Percentiles rank a stretch among this genome's conserved stretches.
Conservation (phyloP, 2,329 filamentous ascomycete species). For the Colletotrichum shisoi region DNA sequence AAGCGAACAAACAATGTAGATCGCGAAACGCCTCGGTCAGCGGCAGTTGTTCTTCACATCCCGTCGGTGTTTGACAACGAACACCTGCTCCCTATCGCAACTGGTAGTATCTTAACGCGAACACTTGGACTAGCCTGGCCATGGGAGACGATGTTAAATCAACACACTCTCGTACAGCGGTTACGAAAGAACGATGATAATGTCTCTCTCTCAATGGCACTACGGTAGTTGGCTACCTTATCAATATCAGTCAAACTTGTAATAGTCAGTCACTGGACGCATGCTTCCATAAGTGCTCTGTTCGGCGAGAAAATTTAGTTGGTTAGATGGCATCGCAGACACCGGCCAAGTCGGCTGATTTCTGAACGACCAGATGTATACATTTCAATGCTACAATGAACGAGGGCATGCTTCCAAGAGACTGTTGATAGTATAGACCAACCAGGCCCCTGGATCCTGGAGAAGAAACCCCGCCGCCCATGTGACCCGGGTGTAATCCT, state of each 20-base stretch:
- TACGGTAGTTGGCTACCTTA: not conserved
- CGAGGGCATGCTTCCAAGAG: too few relatives aligned
- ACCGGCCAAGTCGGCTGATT: too few relatives aligned
- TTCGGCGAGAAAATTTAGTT: not conserved
- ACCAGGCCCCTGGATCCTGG: too few relatives aligned
- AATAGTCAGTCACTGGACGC: too few relatives aligned
- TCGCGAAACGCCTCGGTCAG: too few relatives aligned
- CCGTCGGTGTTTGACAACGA: not conserved
- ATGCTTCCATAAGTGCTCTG: not conserved
- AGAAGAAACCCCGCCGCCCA: not conserved
- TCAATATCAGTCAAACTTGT: not conserved
- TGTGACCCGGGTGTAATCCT: too few relatives aligned
- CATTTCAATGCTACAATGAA: not conserved
- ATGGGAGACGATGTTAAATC: not conserved
- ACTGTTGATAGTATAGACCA: too few relatives aligned
- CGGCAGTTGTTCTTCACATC: too few relatives aligned
- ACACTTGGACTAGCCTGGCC: too few relatives aligned
- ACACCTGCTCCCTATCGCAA: not conserved
- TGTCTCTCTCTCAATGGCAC: not conserved
- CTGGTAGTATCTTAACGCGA: rapidly evolving
- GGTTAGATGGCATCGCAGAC: not conserved
- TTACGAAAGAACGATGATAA: not conserved
- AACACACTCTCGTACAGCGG: not conserved
- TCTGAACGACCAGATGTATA: too few relatives aligned
- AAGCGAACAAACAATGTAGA: not conserved